Evolutionary conservation across 768 basidiomycete genomes (phyloP), one percentile per base, ranked within the genome.

Genomic region (Suillus fuscotomentosus): DNA sequence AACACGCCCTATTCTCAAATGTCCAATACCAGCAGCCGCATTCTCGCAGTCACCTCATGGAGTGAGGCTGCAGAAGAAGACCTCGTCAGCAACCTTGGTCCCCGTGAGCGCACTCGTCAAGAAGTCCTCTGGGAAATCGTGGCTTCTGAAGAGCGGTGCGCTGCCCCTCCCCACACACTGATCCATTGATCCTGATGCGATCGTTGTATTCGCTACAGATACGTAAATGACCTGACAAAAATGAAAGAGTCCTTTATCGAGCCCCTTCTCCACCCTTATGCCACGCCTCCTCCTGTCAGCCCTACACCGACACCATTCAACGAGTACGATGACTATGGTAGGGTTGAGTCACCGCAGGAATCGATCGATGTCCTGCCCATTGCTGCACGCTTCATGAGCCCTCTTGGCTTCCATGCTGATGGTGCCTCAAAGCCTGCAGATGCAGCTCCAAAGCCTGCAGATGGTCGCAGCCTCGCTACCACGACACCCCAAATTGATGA

Each of bases 91-190:
- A 94, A 98, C 72, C 82, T 98, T 42, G 94, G 95, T n/a, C 89
- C 94, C 53, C 87, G 94, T 65, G 96, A 98, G 75, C 87, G 96
- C 64, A 97, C 96, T 45, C 86, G 96, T 60, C 96, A 98, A 76
- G 96, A 98, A 79, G 96, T 98, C 7, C 77, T 98, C 34, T 97
- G 94, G 81, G 96, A 98, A 80, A 98, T 98, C 68, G 95, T 98
- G 57, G 90, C 92, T 38, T 95, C 93, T 69, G 96, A 98, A 79
- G 95, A 98, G 76, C 88, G 95, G 93, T 94, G 71, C 60, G 86
- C 60, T 17, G 55, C 60, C 11, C 48, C 42, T 66, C 65, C 36
- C 47, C 3, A 38, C 47, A 31, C 3, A n/a, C 55, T 55, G 43
- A 67, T 60, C 54, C 34, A 45, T 42, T 41, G 22, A 47, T 45